Percentiles rank a stretch among this genome's conserved stretches.
These are phyloP conservation scores for Myrica gale DNA, from an alignment of 306 rosid species.

Conservation along the genomic window DNA sequence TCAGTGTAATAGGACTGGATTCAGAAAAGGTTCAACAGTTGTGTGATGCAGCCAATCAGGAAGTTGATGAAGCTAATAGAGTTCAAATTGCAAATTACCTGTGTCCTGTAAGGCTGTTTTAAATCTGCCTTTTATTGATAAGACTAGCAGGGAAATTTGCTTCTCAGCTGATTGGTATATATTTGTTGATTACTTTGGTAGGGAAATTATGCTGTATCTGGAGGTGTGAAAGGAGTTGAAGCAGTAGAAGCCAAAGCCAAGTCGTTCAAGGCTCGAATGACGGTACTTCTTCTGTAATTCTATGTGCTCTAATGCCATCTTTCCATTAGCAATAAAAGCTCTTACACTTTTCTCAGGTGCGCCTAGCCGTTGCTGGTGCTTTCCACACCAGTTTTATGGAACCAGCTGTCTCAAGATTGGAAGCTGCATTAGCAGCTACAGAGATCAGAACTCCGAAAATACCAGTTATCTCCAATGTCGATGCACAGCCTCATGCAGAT, in stretches of 20 bases:
- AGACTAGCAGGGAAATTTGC: constrained; percentile 18
- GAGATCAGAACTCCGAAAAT: constrained; percentile 78
- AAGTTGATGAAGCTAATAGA: constrained; percentile 73
- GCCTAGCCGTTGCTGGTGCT: constrained; percentile 97
- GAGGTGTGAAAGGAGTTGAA: constrained; percentile 94
- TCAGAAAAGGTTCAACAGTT: constrained; percentile 86
- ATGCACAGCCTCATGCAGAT: constrained; percentile 85
- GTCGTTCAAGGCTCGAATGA: constrained; percentile 99
- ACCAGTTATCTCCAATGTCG: constrained; percentile 94
- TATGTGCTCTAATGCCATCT: constrained; percentile 1
- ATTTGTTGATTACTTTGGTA: constrained; percentile 25
- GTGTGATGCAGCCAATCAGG: constrained; percentile 93
- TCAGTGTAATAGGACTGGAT: constrained; percentile 86
- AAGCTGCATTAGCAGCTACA: constrained; percentile 83
- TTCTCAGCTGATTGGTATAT: constrained; percentile 11
- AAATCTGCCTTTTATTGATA: constrained; percentile 19
- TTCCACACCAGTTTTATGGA: constrained; percentile 95
- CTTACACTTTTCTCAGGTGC: constrained; percentile 53
- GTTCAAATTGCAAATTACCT: constrained; percentile 97
- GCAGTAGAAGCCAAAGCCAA: constrained; percentile 89
- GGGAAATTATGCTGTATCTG: constrained; percentile 98
- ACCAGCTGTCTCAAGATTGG: constrained; percentile 95
- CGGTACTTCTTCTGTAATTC: constrained; percentile 44
- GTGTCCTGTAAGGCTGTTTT: constrained; percentile 68
- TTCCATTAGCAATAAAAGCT: constrained; percentile 23